A percentile compares a stretch with the other conserved stretches of the same genome.
These are phyloP conservation scores for Hanseniaspora valbyensis DNA, from an alignment of 805 yeast species.

Conservation along the genomic window DNA sequence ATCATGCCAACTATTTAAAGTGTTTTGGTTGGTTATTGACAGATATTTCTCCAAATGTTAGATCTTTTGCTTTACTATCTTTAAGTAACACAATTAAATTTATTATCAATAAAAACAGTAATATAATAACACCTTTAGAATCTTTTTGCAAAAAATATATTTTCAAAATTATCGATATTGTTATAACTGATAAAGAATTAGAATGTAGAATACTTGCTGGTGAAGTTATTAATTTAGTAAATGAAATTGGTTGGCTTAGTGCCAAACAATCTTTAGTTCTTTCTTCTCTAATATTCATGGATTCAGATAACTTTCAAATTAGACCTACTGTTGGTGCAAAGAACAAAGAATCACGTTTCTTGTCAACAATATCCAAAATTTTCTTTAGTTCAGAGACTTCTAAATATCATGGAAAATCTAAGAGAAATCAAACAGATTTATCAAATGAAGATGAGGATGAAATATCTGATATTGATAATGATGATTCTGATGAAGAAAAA, in stretches of 20 bases:
- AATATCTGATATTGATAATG: not conserved
- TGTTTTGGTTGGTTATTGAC: slow-evolving; percentile 78
- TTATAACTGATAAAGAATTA: slow-evolving; percentile 43
- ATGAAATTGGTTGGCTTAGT: slow-evolving; percentile 52
- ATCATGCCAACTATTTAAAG: slow-evolving; percentile 57
- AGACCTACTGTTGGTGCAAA: slow-evolving; percentile 21
- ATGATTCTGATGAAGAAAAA: not conserved
- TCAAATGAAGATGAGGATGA: not conserved
- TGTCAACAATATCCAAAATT: slow-evolving; percentile 46
- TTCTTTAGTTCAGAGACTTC: slow-evolving; percentile 25
- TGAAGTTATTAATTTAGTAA: slow-evolving; percentile 43
- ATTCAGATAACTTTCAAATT: slow-evolving; percentile 26
- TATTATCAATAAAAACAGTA: slow-evolving; percentile 23
- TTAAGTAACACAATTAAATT: slow-evolving; percentile 40
- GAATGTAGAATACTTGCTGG: slow-evolving; percentile 45
- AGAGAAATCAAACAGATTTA: not conserved
- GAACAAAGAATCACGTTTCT: slow-evolving; percentile 28
- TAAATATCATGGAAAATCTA: not conserved
- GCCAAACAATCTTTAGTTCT: slow-evolving; percentile 42
- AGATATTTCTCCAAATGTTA: slow-evolving; percentile 51
- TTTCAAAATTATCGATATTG: slow-evolving; percentile 53
- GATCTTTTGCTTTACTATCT: slow-evolving; percentile 52
- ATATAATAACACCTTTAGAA: slow-evolving; percentile 48
- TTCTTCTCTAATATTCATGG: slow-evolving; percentile 34
- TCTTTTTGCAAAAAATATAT: slow-evolving; percentile 71